Evolutionary conservation across 257 asterid genomes (phyloP).

Genomic region (Solanum dulcamara): DNA sequence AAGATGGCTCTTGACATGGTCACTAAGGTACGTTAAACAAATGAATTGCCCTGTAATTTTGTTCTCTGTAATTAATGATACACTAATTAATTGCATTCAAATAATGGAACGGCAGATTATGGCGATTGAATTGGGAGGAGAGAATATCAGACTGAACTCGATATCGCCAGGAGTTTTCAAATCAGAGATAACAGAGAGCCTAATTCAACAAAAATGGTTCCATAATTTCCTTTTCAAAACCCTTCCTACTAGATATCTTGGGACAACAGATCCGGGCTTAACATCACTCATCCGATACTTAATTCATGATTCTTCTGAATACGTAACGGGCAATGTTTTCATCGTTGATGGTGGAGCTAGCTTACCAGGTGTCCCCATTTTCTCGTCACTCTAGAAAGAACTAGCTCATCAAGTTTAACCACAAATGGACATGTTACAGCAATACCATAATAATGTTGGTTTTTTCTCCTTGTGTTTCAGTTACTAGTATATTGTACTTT

Average conservation of each 20-base stretch:
- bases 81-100: not conserved
- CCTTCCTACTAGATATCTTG: constrained; percentile 3
- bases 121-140: constrained; percentile 26
- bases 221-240: constrained; percentile 6
- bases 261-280: constrained; percentile 24
- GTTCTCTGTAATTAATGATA: no score
- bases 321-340: constrained; percentile 25
- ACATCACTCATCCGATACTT: constrained; percentile 23
- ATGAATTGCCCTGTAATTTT: not conserved
- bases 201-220: constrained; percentile 16
- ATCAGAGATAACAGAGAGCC: constrained; percentile 21
- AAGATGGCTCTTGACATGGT: not conserved
- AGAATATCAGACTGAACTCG: constrained; percentile 28
- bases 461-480: not conserved
- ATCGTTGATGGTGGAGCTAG: constrained; percentile 29
- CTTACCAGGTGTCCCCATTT: constrained; percentile 23
- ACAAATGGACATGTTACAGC: not conserved
- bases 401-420: not conserved
- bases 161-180: constrained; percentile 27
- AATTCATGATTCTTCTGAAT: constrained; percentile 26
- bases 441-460: no score
- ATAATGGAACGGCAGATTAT: constrained; percentile 9
- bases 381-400: constrained; percentile 12
- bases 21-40: not conserved
- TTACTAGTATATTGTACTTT: not conserved